Percentiles rank a stretch among this genome's conserved stretches.
phyloP scores from a whole-genome alignment of 257 asterid species.

The Solanum virginianum region DNA sequence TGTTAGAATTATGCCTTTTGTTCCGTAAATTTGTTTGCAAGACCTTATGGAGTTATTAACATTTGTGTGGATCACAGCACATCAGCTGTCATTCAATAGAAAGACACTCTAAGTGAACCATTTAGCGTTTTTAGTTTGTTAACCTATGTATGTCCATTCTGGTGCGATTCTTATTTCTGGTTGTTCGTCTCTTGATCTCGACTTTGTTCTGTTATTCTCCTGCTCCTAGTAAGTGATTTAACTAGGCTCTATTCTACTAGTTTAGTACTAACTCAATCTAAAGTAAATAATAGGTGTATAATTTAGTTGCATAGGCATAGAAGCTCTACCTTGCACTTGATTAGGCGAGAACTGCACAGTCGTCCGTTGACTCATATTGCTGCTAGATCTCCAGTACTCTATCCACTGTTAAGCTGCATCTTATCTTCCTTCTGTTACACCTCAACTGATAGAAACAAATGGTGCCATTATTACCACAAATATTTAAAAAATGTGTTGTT shows the following conservation, averaged over 20 bases:
- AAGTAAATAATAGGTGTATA: background rate
- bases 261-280: background rate
- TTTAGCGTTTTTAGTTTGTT: background rate
- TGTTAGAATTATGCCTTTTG: background rate
- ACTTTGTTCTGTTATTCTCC: background rate
- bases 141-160: background rate
- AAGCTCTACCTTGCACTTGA: background rate
- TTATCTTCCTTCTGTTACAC: background rate
- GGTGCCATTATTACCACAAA: background rate
- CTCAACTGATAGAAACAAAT: background rate
- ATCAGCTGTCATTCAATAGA: background rate
- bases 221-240: background rate
- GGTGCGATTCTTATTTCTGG: background rate
- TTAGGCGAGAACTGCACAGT: background rate
- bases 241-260: background rate
- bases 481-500: background rate
- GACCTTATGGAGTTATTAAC: background rate
- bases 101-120: background rate
- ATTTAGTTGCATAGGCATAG: background rate
- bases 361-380: background rate
- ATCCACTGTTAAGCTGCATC: background rate
- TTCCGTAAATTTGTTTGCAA: background rate
- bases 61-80: background rate
- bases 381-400: background rate
- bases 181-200: background rate